A percentile compares a stretch with the other conserved stretches of the same genome.
Conservation (phyloP, 2,329 filamentous ascomycete genomes). For the Arthrobotrys sphaeroides region DNA sequence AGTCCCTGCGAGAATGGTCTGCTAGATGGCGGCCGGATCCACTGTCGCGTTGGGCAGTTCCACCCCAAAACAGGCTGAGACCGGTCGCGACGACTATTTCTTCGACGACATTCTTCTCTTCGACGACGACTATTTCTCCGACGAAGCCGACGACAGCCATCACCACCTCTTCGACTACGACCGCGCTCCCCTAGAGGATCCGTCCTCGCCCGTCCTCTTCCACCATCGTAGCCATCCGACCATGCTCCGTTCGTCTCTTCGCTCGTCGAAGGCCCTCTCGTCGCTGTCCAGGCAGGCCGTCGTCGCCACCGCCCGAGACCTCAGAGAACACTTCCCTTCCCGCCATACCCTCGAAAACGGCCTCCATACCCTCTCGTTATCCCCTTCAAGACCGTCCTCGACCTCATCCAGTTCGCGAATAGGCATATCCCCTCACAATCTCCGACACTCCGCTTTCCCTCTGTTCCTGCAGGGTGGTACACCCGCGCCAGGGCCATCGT, state of each 20-base stretch:
- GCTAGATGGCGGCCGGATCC: conserved; percentile 53
- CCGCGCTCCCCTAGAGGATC: conserved; percentile 1
- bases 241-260: conserved; percentile 47
- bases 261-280: conserved; percentile 39
- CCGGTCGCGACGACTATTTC: conserved; percentile 15
- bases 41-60: conserved; percentile 50
- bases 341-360: conserved; percentile 35
- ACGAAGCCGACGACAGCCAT: not conserved
- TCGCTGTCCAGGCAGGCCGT: conserved; percentile 40
- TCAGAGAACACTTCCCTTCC: conserved; percentile 46
- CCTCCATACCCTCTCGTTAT: conserved; percentile 24
- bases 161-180: conserved; percentile 9
- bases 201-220: not conserved
- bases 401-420: not conserved
- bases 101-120: conserved; percentile 2
- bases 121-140: not conserved
- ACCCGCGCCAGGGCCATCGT: conserved; percentile 39
- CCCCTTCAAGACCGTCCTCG: not conserved
- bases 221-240: not conserved
- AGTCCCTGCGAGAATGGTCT: conserved; percentile 44
- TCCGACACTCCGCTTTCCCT: conserved; percentile 12
- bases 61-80: conserved; percentile 25
- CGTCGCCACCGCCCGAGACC: conserved; percentile 35
- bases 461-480: conserved; percentile 32
- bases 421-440: conserved; percentile 28